Conservation (phyloP, 805 yeast genomes). For the Yarrowia osloensis region DNA sequence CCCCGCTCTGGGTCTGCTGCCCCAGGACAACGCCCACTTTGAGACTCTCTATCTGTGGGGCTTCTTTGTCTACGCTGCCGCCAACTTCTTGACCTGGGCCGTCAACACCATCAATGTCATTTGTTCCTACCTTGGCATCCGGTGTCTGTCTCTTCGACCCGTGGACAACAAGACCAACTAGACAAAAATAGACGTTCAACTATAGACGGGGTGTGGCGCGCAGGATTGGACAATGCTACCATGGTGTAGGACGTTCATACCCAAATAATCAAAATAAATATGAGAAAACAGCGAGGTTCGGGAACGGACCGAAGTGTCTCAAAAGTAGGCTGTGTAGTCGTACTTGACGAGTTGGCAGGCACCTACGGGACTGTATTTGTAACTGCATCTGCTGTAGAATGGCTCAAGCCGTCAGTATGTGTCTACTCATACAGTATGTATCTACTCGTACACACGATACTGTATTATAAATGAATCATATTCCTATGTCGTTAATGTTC, state of each 20-base stretch:
- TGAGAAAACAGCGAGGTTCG: too few relatives aligned
- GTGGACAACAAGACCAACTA: constrained; percentile 43
- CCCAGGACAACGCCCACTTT: constrained; percentile 38
- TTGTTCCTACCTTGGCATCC: constrained; percentile 79
- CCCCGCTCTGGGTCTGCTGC: constrained; percentile 53
- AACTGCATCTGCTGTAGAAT: too few relatives aligned
- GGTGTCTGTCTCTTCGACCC: constrained; percentile 64
- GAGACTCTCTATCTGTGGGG: constrained; percentile 51
- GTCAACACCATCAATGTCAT: constrained; percentile 75
- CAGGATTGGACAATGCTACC: too few relatives aligned
- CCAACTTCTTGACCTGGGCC: constrained; percentile 65
- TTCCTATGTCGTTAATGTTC: background rate
- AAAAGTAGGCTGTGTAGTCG: too few relatives aligned
- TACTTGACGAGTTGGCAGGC: too few relatives aligned
- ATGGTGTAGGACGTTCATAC: background rate
- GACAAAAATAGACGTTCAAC: constrained; percentile 11
- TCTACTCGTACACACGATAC: too few relatives aligned
- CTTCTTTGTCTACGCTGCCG: constrained; percentile 69
- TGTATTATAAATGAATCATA: background rate
- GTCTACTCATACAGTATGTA: too few relatives aligned
- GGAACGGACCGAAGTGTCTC: too few relatives aligned
- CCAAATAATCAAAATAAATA: background rate
- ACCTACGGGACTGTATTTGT: too few relatives aligned
- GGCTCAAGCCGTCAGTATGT: too few relatives aligned
- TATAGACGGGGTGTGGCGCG: background rate